Conservation (phyloP, 1,284 basidiomycete species). For the Sporisorium graminicola region DNA sequence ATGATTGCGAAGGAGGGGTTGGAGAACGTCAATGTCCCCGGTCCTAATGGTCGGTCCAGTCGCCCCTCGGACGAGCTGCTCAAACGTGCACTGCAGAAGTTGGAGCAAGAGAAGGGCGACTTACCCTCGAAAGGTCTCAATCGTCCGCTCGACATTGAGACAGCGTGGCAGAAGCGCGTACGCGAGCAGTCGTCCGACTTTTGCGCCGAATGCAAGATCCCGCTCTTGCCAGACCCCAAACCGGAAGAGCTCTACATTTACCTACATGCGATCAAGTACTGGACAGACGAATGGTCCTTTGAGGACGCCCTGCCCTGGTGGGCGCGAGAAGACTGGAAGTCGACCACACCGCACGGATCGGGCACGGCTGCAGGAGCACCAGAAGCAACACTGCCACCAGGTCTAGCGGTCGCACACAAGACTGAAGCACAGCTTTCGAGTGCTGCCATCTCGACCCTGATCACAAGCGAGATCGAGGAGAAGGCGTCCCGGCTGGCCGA, state of each 20-base stretch:
- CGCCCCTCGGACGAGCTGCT: conserved; percentile 46
- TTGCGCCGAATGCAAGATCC: conserved; percentile 64
- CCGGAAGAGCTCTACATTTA: conserved; percentile 67
- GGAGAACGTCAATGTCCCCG: conserved; percentile 59
- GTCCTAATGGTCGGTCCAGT: conserved; percentile 59
- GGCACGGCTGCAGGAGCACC: conserved; percentile 8
- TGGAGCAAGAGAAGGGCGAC: conserved; percentile 35
- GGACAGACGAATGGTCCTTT: conserved; percentile 67
- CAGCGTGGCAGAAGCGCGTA: conserved; percentile 48
- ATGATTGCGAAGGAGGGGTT: conserved; percentile 59
- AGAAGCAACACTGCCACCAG: conserved; percentile 33
- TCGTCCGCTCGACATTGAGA: conserved; percentile 46
- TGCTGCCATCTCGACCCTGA: conserved; percentile 32
- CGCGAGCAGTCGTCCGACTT: conserved; percentile 48
- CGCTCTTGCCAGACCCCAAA: conserved; percentile 62
- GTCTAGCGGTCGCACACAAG: conserved; percentile 24
- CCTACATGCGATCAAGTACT: conserved; percentile 69
- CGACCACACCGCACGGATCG: conserved; percentile 19
- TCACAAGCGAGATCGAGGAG: conserved; percentile 49
- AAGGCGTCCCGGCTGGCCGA: conserved; percentile 42
- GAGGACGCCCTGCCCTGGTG: conserved; percentile 68
- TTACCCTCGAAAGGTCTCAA: conserved; percentile 42
- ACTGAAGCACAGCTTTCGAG: conserved; percentile 24
- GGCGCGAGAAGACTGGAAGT: conserved; percentile 60
- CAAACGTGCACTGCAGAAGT: conserved; percentile 32